phyloP scores from a whole-genome alignment of 208 protist genomes.

The Zelonia costaricensis region DNA sequence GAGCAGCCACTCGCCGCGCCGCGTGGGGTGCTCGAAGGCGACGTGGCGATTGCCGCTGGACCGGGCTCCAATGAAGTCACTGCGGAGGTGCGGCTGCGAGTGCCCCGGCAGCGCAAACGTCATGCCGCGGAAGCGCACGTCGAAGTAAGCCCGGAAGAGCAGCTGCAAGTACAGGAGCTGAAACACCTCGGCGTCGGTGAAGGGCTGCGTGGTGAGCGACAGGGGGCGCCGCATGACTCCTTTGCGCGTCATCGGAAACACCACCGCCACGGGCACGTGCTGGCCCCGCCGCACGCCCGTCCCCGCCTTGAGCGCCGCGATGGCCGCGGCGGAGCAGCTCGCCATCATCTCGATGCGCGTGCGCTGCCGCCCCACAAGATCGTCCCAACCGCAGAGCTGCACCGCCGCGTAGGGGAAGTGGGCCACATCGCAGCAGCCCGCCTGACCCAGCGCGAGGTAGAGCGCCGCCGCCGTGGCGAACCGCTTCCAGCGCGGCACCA shows the following conservation, averaged over 20 bases:
- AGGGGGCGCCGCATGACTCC: slow-evolving; percentile 25
- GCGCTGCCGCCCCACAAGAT: slow-evolving; percentile 26
- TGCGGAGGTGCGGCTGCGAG: slow-evolving; percentile 32
- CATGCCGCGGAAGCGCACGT: slow-evolving; percentile 63
- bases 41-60: slow-evolving; percentile 37
- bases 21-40: slow-evolving; percentile 62
- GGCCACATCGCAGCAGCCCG: slow-evolving; percentile 43
- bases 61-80: slow-evolving; percentile 49
- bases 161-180: slow-evolving; percentile 87
- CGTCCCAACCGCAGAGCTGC: slow-evolving; percentile 40
- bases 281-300: slow-evolving; percentile 4
- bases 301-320: slow-evolving; percentile 7
- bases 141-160: slow-evolving; percentile 73
- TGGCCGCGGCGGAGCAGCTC: slow-evolving; percentile 12
- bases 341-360: slow-evolving; percentile 30
- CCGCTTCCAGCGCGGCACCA: slow-evolving; percentile 49
- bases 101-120: slow-evolving; percentile 16
- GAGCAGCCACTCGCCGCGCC: slow-evolving; percentile 37
- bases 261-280: slow-evolving; percentile 33
- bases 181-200: slow-evolving; percentile 85
- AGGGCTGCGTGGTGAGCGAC: slow-evolving; percentile 57
- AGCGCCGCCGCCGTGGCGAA: slow-evolving; percentile 53
- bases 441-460: slow-evolving; percentile 54
- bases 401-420: slow-evolving; percentile 51
- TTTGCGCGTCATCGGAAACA: slow-evolving; percentile 33